phyloP scores from a whole-genome alignment of 805 yeast genomes.

The Ogataea paradorogensis region DNA sequence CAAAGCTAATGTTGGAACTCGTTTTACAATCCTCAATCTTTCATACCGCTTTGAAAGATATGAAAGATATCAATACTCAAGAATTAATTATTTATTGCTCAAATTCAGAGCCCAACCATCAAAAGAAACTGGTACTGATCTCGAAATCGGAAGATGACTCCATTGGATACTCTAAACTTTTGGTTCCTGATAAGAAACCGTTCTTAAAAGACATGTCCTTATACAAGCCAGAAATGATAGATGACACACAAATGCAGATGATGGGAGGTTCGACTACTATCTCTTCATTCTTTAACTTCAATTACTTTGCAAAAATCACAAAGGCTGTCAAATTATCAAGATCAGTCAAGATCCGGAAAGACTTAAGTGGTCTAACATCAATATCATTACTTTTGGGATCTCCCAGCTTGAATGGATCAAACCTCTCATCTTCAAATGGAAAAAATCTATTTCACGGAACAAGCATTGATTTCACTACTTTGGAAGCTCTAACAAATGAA shows the following conservation, averaged over 20 bases:
- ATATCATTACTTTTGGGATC: slow-evolving; percentile 27
- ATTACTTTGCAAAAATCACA: slow-evolving; percentile 44
- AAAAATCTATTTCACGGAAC: slow-evolving; percentile 26
- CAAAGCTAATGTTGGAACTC: slow-evolving; percentile 46
- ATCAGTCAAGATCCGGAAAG: slow-evolving; percentile 54
- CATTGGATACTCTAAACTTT: slow-evolving; percentile 67
- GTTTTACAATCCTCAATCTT: slow-evolving; percentile 52
- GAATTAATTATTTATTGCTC: slow-evolving; percentile 48
- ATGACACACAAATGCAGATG: slow-evolving; percentile 6
- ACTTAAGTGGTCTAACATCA: slow-evolving; percentile 42
- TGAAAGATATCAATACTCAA: slow-evolving; percentile 52
- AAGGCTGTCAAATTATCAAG: slow-evolving; percentile 50
- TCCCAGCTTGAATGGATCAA: slow-evolving; percentile 6
- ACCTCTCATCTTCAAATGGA: slow-evolving; percentile 10
- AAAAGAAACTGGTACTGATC: slow-evolving; percentile 50
- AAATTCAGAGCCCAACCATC: slow-evolving; percentile 13
- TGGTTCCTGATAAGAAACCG: slow-evolving; percentile 60
- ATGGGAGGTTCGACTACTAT: slow-evolving; percentile 29
- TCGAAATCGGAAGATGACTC: slow-evolving; percentile 56
- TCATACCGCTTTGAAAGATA: slow-evolving; percentile 52
- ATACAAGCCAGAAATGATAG: slow-evolving; percentile 26
- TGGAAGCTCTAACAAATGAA: slow-evolving; percentile 27
- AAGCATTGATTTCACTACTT: slow-evolving; percentile 31
- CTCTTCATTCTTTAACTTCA: slow-evolving; percentile 50
- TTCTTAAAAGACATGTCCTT: slow-evolving; percentile 60